Conservation (phyloP, 2,329 filamentous ascomycete genomes). For the Zymoseptoria tritici region DNA sequence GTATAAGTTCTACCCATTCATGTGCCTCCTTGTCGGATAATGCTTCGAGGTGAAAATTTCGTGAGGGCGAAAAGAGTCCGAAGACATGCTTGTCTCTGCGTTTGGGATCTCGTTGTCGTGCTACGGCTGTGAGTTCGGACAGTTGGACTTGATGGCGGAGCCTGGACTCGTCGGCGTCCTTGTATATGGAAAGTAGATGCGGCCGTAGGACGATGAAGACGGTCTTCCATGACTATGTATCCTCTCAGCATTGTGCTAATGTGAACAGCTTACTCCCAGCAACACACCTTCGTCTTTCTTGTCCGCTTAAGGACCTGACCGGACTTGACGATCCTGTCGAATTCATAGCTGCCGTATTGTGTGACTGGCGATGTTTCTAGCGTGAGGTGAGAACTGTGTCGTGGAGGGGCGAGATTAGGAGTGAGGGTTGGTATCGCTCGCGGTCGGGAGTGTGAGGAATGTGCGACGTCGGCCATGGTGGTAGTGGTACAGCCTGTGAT, state of each 20-base stretch:
- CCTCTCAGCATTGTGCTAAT: conserved; percentile 17
- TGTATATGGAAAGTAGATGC: conserved; percentile 86
- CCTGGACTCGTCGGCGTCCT: conserved; percentile 81
- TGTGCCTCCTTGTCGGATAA: conserved; percentile 64
- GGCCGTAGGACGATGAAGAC: conserved; percentile 85
- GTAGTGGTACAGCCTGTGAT: background rate
- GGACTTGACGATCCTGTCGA: conserved; percentile 86
- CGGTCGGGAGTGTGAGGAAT: conserved; percentile 1
- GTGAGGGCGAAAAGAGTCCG: conserved; percentile 81
- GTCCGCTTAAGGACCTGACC: conserved; percentile 82
- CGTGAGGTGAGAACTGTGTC: conserved; percentile 30
- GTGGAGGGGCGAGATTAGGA: background rate
- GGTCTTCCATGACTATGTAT: conserved; percentile 73
- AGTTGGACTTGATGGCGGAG: conserved; percentile 82
- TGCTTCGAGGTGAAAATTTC: conserved; percentile 87
- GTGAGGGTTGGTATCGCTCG: conserved; percentile 3
- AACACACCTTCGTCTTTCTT: conserved; percentile 77
- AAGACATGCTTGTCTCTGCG: conserved; percentile 82
- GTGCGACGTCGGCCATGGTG: conserved; percentile 21
- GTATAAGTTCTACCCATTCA: conserved; percentile 79
- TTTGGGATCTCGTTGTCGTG: conserved; percentile 81
- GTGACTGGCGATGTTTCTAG: conserved; percentile 75
- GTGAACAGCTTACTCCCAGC: background rate
- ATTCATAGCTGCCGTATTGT: conserved; percentile 91
- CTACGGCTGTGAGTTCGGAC: conserved; percentile 84